Percentiles rank a stretch among this genome's conserved stretches.
phyloP scores from a whole-genome alignment of 1,284 basidiomycete species.

The Microbotryum saponariae region DNA sequence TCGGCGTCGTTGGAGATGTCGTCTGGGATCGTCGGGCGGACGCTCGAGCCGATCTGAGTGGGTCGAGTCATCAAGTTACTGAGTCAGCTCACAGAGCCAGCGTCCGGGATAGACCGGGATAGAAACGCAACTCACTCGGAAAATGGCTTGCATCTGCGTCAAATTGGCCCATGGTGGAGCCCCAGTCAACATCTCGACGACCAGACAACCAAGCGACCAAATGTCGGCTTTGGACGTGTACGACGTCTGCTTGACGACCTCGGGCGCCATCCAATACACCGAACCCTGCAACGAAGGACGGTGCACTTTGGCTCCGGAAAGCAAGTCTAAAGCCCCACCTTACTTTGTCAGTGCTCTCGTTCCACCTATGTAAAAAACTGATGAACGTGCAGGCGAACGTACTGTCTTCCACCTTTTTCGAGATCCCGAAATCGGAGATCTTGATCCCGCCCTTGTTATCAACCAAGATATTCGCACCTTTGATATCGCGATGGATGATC shows the following conservation, averaged over 20 bases:
- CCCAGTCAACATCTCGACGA: slow-evolving; percentile 97
- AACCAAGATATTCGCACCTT: slow-evolving; percentile 94
- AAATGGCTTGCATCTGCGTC: slow-evolving; percentile 98
- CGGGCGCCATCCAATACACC: slow-evolving; percentile 98
- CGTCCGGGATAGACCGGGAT: neutral
- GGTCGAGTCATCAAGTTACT: neutral
- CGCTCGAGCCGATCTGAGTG: slow-evolving; percentile 72
- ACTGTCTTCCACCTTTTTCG: slow-evolving; percentile 95
- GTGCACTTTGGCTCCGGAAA: slow-evolving; percentile 68
- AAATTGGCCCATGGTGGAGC: slow-evolving; percentile 95
- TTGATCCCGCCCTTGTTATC: slow-evolving; percentile 98
- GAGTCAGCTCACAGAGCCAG: slow-evolving; percentile 1
- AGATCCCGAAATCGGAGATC: slow-evolving; percentile 98
- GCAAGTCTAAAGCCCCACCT: slow-evolving; percentile 51
- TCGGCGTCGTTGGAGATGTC: slow-evolving; percentile 80
- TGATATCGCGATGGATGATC: slow-evolving; percentile 98
- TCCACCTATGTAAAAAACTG: neutral
- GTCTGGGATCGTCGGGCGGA: slow-evolving; percentile 71
- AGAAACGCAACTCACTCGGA: slow-evolving; percentile 55
- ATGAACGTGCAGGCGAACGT: slow-evolving; percentile 1
- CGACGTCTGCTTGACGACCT: slow-evolving; percentile 91
- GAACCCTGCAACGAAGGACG: slow-evolving; percentile 90
- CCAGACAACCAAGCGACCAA: slow-evolving; percentile 94
- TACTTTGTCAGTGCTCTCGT: slow-evolving; percentile 4
- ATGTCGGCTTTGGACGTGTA: slow-evolving; percentile 96